These are phyloP conservation scores for Entoloma clypeatum DNA, from an alignment of 1,284 basidiomycete species.

Conservation along the genomic window DNA sequence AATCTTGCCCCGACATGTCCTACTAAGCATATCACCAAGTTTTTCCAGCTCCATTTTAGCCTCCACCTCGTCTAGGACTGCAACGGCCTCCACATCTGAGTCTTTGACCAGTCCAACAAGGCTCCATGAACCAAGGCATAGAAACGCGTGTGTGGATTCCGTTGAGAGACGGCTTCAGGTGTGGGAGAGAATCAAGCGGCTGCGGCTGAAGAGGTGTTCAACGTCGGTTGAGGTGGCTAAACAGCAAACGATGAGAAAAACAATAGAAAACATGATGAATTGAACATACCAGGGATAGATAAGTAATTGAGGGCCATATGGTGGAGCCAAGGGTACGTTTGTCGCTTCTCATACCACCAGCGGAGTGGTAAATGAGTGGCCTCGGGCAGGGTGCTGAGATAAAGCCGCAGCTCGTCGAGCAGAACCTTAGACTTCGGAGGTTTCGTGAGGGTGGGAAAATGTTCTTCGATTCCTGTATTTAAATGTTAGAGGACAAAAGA, in stretches of 20 bases:
- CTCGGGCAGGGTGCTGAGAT: conserved; percentile 9
- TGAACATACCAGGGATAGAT: conserved; percentile 19
- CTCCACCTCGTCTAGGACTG: too few relatives aligned
- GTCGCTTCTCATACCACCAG: conserved; percentile 22
- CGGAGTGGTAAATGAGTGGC: conserved; percentile 14
- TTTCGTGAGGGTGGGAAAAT: conserved; percentile 4
- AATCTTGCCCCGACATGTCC: too few relatives aligned
- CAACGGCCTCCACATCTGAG: too few relatives aligned
- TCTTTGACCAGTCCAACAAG: conserved; percentile 4
- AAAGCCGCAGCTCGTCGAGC: conserved; percentile 4
- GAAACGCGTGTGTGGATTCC: conserved; percentile 5
- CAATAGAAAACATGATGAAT: neutral
- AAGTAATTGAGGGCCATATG: conserved; percentile 26
- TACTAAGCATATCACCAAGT: too few relatives aligned
- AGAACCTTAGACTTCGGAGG: neutral
- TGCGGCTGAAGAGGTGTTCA: conserved; percentile 14
- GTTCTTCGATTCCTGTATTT: too few relatives aligned
- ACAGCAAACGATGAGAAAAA: conserved; percentile 1
- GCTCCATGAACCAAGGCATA: conserved; percentile 13
- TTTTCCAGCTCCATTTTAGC: too few relatives aligned
- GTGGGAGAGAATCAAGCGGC: conserved; percentile 12
- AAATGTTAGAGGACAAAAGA: too few relatives aligned
- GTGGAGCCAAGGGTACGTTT: conserved; percentile 21
- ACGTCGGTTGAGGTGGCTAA: conserved; percentile 14
- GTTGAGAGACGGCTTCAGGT: conserved; percentile 10